These are phyloP conservation scores for Aspergillus fijiensis DNA, from an alignment of 2,329 filamentous ascomycete species.

Conservation along the genomic window DNA sequence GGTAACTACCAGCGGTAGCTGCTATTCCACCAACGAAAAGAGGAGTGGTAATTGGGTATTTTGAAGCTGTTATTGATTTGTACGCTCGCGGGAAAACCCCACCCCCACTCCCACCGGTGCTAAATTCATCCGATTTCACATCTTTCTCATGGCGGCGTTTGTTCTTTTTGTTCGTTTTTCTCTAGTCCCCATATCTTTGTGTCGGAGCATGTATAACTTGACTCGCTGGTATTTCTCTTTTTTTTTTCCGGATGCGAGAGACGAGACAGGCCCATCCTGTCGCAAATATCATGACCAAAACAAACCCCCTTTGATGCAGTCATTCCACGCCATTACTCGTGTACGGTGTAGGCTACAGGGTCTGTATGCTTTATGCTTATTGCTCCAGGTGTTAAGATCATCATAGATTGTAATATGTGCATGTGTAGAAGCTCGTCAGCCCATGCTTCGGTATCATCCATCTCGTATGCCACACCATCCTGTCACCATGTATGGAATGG, in stretches of 20 bases:
- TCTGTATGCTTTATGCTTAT: neutral
- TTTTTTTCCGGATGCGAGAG: neutral
- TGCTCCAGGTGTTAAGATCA: neutral
- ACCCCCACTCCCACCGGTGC: too few relatives aligned
- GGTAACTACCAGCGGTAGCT: neutral
- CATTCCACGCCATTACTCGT: too few relatives aligned
- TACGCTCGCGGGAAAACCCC: too few relatives aligned
- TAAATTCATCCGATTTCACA: neutral
- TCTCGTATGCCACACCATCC: slow-evolving; percentile 11
- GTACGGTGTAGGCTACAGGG: too few relatives aligned
- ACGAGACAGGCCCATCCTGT: neutral
- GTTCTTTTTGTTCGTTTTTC: neutral
- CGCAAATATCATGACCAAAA: neutral
- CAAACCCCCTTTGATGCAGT: neutral
- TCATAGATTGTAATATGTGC: slow-evolving; percentile 1
- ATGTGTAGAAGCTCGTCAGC: slow-evolving; percentile 5
- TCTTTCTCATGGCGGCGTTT: slow-evolving; percentile 2
- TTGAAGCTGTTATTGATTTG: too few relatives aligned
- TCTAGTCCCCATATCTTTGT: neutral
- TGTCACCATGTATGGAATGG: slow-evolving; percentile 15
- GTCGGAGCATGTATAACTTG: slow-evolving; percentile 1
- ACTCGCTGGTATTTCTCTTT: neutral
- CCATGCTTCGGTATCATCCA: slow-evolving; percentile 11
- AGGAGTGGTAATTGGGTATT: neutral
- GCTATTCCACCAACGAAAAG: neutral